phyloP scores from a whole-genome alignment of 371 early-diverging fungal genomes.

The Mortierella sp. region DNA sequence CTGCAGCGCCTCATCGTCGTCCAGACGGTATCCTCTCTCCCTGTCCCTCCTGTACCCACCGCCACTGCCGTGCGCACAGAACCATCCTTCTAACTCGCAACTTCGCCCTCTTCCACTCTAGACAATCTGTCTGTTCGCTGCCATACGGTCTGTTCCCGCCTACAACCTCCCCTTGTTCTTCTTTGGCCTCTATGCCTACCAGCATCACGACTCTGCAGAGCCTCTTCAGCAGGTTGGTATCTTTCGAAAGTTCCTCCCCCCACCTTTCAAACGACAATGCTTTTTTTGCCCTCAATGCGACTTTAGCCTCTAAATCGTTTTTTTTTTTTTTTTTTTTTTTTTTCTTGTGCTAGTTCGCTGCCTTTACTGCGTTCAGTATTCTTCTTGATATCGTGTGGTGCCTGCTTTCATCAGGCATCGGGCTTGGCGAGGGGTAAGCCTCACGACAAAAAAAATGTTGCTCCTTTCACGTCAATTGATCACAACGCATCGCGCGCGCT shows the following conservation, averaged over 20 bases:
- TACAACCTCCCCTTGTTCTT: slow-evolving; percentile 50
- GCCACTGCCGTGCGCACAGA: no score
- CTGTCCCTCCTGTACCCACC: background rate
- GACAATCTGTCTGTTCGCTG: slow-evolving; percentile 46
- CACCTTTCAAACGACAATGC: no score
- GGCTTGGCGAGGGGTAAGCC: slow-evolving; percentile 47
- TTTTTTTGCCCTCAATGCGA: no score
- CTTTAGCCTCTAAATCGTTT: no score
- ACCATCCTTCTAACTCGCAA: background rate
- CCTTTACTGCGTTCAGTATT: slow-evolving; percentile 48
- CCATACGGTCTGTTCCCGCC: slow-evolving; percentile 44
- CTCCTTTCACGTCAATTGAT: no score
- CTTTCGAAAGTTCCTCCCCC: no score
- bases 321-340: slow-evolving; percentile 2
- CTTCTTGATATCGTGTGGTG: slow-evolving; percentile 45
- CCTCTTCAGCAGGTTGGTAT: slow-evolving; percentile 49
- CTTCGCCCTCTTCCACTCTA: slow-evolving; percentile 6
- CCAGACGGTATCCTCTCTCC: slow-evolving; percentile 27
- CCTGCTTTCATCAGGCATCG: slow-evolving; percentile 26
- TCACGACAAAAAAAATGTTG: background rate
- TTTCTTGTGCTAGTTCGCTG: slow-evolving; percentile 33
- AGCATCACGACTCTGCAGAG: slow-evolving; percentile 45
- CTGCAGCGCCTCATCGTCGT: slow-evolving; percentile 43
- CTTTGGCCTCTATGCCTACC: slow-evolving; percentile 49
- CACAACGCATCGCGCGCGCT: background rate